Percentiles rank a stretch among this genome's conserved stretches.
Evolutionary conservation across 192 early-diverging fungal genomes (phyloP).

Genomic region (Backusella parvicylindrica): DNA sequence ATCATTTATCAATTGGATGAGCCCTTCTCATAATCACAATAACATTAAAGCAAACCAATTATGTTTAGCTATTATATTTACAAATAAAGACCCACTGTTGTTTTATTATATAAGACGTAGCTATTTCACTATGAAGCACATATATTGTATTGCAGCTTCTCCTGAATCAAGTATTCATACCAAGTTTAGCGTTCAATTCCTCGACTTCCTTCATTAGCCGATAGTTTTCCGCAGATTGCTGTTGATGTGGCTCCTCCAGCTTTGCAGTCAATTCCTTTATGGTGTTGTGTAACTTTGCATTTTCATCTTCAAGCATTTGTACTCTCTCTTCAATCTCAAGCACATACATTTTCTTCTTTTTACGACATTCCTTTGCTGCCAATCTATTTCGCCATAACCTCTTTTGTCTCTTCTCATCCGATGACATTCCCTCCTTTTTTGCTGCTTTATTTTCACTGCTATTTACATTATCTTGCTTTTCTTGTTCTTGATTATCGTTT

Average conservation of each 20-base stretch:
- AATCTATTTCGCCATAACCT: slow-evolving; percentile 72
- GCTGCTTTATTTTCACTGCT: not conserved
- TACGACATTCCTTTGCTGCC: slow-evolving; percentile 81
- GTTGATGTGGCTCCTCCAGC: not conserved
- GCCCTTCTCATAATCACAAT: too few species aligned
- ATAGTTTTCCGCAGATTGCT: slow-evolving; percentile 49
- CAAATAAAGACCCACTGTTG: not conserved
- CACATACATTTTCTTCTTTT: slow-evolving; percentile 78
- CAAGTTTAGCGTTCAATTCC: slow-evolving; percentile 63
- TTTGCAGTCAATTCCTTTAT: slow-evolving; percentile 64
- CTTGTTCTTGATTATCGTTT: not conserved
- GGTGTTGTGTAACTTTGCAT: slow-evolving; percentile 57
- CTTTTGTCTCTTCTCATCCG: slow-evolving; percentile 71
- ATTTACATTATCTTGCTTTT: not conserved
- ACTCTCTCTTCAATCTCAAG: slow-evolving; percentile 66
- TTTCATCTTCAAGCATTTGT: slow-evolving; percentile 58
- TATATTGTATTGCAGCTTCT: too few species aligned
- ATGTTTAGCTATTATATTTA: not conserved
- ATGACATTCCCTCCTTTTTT: slow-evolving; percentile 30
- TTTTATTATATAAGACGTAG: not conserved
- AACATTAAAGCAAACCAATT: not conserved
- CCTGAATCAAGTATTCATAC: slow-evolving; percentile 23
- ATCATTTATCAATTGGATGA: too few species aligned
- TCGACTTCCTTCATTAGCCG: slow-evolving; percentile 62
- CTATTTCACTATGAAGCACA: not conserved